These are phyloP conservation scores for Malassezia yamatoensis DNA, from an alignment of 1,284 basidiomycete species.

Conservation along the genomic window DNA sequence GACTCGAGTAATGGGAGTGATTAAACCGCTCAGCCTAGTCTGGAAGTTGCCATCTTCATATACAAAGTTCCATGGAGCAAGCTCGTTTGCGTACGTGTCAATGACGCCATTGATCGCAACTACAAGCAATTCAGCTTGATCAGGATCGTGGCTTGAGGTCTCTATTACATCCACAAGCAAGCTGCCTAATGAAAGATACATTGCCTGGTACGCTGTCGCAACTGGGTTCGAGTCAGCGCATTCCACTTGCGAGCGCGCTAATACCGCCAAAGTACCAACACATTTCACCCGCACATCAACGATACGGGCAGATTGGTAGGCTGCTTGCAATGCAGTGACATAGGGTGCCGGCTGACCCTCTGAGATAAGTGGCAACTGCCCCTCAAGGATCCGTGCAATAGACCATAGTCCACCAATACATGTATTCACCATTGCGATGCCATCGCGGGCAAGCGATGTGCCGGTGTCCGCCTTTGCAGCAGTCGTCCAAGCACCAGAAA, in stretches of 20 bases:
- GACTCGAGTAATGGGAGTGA: slow-evolving; percentile 56
- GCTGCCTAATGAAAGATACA: slow-evolving; percentile 6
- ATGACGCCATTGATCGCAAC: slow-evolving; percentile 77
- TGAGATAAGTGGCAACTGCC: slow-evolving; percentile 16
- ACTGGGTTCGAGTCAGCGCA: not conserved
- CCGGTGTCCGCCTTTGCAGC: not conserved
- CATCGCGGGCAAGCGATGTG: slow-evolving; percentile 17
- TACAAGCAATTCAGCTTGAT: slow-evolving; percentile 62
- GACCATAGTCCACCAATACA: slow-evolving; percentile 36
- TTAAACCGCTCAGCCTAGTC: slow-evolving; percentile 53
- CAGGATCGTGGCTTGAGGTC: not conserved
- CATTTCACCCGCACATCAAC: slow-evolving; percentile 32
- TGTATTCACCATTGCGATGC: slow-evolving; percentile 29
- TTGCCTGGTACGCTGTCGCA: slow-evolving; percentile 2
- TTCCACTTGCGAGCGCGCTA: slow-evolving; percentile 29
- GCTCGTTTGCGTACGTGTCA: slow-evolving; percentile 90
- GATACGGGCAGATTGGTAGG: slow-evolving; percentile 22
- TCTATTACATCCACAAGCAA: slow-evolving; percentile 4
- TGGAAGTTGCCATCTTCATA: slow-evolving; percentile 61
- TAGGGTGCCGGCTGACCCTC: slow-evolving; percentile 9
- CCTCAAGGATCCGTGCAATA: slow-evolving; percentile 27
- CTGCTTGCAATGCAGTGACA: slow-evolving; percentile 22
- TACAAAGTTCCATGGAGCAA: slow-evolving; percentile 63
- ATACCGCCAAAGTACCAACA: slow-evolving; percentile 25
- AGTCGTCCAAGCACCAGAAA: not conserved